Percentiles rank a stretch among this genome's conserved stretches.
Evolutionary conservation across 441 rosid species (phyloP).

Genomic region (Gossypium lobatum): DNA sequence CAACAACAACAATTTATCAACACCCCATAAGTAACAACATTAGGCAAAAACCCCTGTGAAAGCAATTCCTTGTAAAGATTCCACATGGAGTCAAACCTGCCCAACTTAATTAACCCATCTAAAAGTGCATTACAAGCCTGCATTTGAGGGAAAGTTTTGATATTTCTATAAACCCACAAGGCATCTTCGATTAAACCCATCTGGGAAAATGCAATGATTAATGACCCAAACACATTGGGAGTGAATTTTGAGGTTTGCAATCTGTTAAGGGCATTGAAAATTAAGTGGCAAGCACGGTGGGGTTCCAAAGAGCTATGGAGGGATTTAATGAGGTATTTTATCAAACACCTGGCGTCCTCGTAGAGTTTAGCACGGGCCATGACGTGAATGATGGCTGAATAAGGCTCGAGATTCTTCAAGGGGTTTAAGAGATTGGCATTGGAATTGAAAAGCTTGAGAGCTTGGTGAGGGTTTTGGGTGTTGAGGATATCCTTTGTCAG

Average conservation of each 20-base stretch:
- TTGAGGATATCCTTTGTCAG: constrained; percentile 28
- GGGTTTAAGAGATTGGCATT: constrained; percentile 20
- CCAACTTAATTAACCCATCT: constrained; percentile 43
- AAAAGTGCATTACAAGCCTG: constrained; percentile 51
- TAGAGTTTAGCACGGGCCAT: constrained; percentile 32
- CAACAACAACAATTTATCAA: constrained; percentile 48
- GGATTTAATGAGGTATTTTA: constrained; percentile 48
- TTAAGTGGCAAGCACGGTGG: constrained; percentile 18
- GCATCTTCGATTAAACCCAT: constrained; percentile 54
- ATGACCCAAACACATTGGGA: constrained; percentile 44
- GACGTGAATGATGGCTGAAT: constrained; percentile 30
- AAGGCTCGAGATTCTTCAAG: constrained; percentile 26
- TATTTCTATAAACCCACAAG: constrained; percentile 42
- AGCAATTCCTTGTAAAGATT: constrained; percentile 37
- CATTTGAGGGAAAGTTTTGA: constrained; percentile 30
- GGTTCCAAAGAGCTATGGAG: constrained; percentile 33
- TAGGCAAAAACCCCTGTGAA: constrained; percentile 45
- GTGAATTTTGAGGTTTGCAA: constrained; percentile 24
- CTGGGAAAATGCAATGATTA: constrained; percentile 48
- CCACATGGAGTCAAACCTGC: constrained; percentile 44
- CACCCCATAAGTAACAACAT: constrained; percentile 50
- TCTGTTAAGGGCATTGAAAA: constrained; percentile 40
- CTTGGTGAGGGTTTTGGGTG: constrained; percentile 35
- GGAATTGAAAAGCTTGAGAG: constrained; percentile 34
- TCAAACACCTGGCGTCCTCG: constrained; percentile 58